Conservation (phyloP, 2,329 filamentous ascomycete species). For the Aspergillus alliaceus region DNA sequence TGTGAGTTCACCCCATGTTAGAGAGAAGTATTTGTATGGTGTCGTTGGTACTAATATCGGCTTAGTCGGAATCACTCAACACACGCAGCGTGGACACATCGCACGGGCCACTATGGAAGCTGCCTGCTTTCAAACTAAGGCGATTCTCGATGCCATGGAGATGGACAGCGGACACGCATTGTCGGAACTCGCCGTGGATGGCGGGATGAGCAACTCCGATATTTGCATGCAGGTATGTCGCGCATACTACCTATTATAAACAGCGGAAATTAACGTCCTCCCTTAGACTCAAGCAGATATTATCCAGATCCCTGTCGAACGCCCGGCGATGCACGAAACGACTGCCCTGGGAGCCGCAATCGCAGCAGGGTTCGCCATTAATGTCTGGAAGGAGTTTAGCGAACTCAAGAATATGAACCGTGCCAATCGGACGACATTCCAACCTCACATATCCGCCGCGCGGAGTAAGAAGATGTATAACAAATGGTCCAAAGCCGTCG, state of each 20-base stretch:
- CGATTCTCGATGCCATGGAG: conserved; percentile 89
- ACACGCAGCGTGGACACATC: conserved; percentile 82
- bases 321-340: conserved; percentile 86
- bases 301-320: conserved; percentile 77
- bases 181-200: conserved; percentile 76
- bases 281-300: conserved; percentile 77
- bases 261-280: conserved; percentile 12
- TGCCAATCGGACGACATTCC: conserved; percentile 67
- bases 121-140: conserved; percentile 88
- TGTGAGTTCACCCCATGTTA: conserved; percentile 50
- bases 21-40: background rate
- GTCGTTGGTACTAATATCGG: conserved; percentile 7
- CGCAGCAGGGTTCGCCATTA: conserved; percentile 80
- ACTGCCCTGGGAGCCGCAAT: conserved; percentile 87
- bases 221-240: conserved; percentile 74
- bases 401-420: conserved; percentile 74
- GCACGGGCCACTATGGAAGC: conserved; percentile 87
- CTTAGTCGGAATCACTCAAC: conserved; percentile 75
- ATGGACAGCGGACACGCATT: conserved; percentile 77
- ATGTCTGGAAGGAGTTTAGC: conserved; percentile 73
- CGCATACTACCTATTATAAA: background rate
- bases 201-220: conserved; percentile 85
- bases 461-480: conserved; percentile 64
- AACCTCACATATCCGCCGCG: conserved; percentile 61
- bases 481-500: conserved; percentile 73